These are phyloP conservation scores for Auriscalpium orientale DNA, from an alignment of 768 basidiomycete species.

Conservation along the genomic window DNA sequence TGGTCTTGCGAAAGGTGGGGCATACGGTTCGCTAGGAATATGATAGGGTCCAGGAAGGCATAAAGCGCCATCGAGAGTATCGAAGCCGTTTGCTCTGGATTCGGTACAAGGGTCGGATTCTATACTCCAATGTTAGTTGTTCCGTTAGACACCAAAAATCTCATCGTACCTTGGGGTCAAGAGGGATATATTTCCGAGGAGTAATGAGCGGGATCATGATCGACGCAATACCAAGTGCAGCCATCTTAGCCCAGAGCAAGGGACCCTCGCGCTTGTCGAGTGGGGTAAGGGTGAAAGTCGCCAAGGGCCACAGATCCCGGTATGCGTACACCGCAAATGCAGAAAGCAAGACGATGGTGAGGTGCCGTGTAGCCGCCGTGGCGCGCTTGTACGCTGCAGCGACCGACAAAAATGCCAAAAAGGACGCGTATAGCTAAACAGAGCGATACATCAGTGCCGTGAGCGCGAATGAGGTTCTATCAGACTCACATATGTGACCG, in stretches of 20 bases:
- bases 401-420: not conserved
- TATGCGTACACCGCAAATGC: not conserved
- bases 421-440: not conserved
- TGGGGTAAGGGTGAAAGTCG: not conserved
- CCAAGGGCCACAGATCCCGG: not conserved
- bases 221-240: not conserved
- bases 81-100: constrained; percentile 26
- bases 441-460: too few species aligned
- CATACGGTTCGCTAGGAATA: constrained; percentile 37
- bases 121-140: not conserved
- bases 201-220: not conserved
- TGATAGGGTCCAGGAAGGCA: constrained; percentile 46
- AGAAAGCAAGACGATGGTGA: not conserved
- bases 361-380: not conserved
- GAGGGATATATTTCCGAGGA: not conserved
- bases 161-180: not conserved
- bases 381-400: too few species aligned
- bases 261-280: not conserved
- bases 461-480: too few species aligned
- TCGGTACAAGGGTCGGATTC: constrained; percentile 19
- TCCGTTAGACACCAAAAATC: not conserved
- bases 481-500: not conserved
- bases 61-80: constrained; percentile 31
- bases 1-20: constrained; percentile 35
- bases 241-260: constrained; percentile 1